These are phyloP conservation scores for Geoglossum glabrum DNA, from an alignment of 495 filamentous ascomycete genomes.

Conservation along the genomic window DNA sequence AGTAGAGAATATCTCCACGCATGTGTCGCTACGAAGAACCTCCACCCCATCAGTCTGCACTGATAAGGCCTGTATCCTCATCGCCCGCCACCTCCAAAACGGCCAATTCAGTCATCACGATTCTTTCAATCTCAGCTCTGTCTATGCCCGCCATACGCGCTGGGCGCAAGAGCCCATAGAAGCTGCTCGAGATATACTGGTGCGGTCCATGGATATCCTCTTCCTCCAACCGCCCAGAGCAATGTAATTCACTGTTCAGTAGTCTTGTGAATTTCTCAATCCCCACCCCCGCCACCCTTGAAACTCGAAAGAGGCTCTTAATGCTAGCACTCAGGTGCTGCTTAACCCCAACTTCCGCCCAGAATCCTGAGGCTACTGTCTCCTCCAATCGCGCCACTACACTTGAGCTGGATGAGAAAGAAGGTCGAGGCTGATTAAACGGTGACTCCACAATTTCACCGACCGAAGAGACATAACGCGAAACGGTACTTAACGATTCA, in stretches of 20 bases:
- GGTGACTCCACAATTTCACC: constrained; percentile 6
- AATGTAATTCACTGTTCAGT: constrained; percentile 61
- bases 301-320: constrained; percentile 71
- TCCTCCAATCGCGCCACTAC: constrained; percentile 44
- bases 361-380: constrained; percentile 38
- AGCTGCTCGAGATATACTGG: constrained; percentile 69
- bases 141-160: constrained; percentile 65
- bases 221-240: constrained; percentile 55
- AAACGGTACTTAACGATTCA: background rate
- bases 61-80: constrained; percentile 19
- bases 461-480: background rate
- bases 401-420: constrained; percentile 27
- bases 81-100: constrained; percentile 57
- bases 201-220: constrained; percentile 18
- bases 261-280: constrained; percentile 66
- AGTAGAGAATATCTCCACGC: too few relatives aligned
- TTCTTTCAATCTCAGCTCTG: constrained; percentile 60
- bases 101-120: constrained; percentile 66
- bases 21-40: too few relatives aligned
- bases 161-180: constrained; percentile 73
- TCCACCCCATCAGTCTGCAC: background rate
- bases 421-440: constrained; percentile 26
- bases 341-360: constrained; percentile 60
- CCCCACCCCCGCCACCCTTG: constrained; percentile 60
- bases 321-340: constrained; percentile 78